Conservation (phyloP, 805 yeast species). For the Tetrapisispora taiwanensis region DNA sequence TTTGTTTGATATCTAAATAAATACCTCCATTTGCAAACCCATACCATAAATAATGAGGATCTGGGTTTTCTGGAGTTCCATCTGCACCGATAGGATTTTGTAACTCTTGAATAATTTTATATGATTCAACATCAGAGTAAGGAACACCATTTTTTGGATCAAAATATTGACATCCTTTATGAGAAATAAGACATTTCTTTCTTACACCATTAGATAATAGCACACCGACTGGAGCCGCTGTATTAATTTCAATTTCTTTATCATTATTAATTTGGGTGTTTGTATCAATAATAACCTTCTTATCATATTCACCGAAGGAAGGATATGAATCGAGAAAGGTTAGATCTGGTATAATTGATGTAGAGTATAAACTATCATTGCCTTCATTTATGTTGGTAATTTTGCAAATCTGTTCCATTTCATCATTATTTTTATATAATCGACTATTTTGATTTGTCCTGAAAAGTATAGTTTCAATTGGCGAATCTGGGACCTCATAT, state of each 20-base stretch:
- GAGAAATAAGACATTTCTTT: conserved; percentile 60
- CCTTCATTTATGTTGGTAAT: conserved; percentile 29
- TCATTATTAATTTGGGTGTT: conserved; percentile 38
- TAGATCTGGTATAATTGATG: conserved; percentile 36
- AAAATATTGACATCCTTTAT: conserved; percentile 60
- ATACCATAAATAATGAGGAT: conserved; percentile 33
- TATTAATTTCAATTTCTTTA: conserved; percentile 42
- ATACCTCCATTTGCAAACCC: conserved; percentile 42
- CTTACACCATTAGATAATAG: conserved; percentile 59
- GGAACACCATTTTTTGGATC: conserved; percentile 88
- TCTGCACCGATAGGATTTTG: conserved; percentile 43
- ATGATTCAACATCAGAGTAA: conserved; percentile 75
- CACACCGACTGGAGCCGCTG: conserved; percentile 68
- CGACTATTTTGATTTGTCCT: conserved; percentile 47
- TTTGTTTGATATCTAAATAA: conserved; percentile 33
- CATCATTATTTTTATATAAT: conserved; percentile 28
- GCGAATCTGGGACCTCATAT: not conserved
- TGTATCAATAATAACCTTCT: conserved; percentile 33
- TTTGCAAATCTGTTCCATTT: conserved; percentile 40
- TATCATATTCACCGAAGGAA: conserved; percentile 49
- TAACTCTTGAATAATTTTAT: conserved; percentile 48
- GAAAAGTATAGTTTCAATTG: conserved; percentile 32
- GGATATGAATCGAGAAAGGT: conserved; percentile 33
- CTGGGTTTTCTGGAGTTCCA: conserved; percentile 34
- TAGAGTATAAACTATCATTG: conserved; percentile 16